Base-by-base conservation (phyloP, 2,329 filamentous ascomycete genomes). In the Pseudocercospora pini-densiflorae region DNA sequence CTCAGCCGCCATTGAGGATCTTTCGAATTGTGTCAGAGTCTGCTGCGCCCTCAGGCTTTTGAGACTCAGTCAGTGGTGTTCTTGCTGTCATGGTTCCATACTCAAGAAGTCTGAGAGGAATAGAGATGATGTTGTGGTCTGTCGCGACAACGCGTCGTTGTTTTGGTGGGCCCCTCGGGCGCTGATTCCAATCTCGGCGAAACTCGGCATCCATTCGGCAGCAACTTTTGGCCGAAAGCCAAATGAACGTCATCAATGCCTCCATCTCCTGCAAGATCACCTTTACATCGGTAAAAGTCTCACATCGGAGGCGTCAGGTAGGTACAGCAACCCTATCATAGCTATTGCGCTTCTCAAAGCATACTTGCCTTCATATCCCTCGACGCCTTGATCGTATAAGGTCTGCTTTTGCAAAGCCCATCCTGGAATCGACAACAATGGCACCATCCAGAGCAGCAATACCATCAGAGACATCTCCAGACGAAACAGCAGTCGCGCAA, bases 401-500 rank as follows among this genome's bases (percentile, higher is more conserved):
- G 14, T 2, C 14, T 40, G 14, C 36, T 16, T n/a, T n/a, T n/a
- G 36, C 36, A 36, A 36, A 10, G 3, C 10, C 10, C 33, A 36
- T 36, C 12, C 10, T 36, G 36, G 14, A 40, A n/a, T 40, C 14
- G 5, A 40, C 36, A 40, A 14, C 45, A 33, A 61, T 62, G 60
- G 60, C 60, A 29, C 47, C 60, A 10, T 62, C 60, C n/a, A 23
- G 47, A 55, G 27, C 60, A n/a, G 14, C 47, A 33, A 36, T 23
- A 53, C 49, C 47, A 10, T 33, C 60, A 12, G 27, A 31, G 2
- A 12, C 60, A 33, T 54, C 59, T 8, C n/a, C 49, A 27, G 61
- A 63, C 19, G 61, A 63, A 19, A 29, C 23, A 57, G 61, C 61
- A 1, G 31, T 63, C 1, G 27, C 51, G 10, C 61, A 63, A 33